These are phyloP conservation scores for Tillandsia leiboldiana DNA, from an alignment of 176 grass and related monocot genomes.

Conservation along the genomic window DNA sequence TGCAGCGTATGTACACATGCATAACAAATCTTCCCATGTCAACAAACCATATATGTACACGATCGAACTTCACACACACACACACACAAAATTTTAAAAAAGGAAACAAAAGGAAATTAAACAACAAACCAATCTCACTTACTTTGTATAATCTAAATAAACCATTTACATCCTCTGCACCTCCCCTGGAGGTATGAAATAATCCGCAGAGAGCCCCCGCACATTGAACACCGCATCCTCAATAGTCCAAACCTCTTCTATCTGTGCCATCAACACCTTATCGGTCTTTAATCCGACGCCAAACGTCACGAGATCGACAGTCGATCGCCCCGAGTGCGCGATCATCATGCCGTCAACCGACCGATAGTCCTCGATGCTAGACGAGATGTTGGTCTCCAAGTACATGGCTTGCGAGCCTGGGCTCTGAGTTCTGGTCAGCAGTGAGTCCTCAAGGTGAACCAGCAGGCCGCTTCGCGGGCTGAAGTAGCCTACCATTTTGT, in stretches of 20 bases:
- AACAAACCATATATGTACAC: too few species aligned
- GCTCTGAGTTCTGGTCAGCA: conserved; percentile 25
- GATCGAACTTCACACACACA: too few species aligned
- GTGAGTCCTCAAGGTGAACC: conserved; percentile 34
- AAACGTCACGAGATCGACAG: conserved; percentile 25
- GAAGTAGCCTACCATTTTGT: conserved; percentile 30
- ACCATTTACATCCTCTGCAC: background rate
- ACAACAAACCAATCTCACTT: too few species aligned
- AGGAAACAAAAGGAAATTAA: too few species aligned
- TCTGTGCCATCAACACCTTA: conserved; percentile 10
- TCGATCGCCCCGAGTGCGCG: conserved; percentile 29
- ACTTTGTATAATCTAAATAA: background rate
- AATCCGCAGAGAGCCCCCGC: conserved; percentile 29
- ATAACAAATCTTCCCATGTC: too few species aligned
- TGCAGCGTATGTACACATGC: too few species aligned
- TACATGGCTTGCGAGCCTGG: conserved; percentile 28
- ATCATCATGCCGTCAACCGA: conserved; percentile 23
- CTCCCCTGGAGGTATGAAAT: conserved; percentile 36
- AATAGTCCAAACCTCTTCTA: conserved; percentile 41
- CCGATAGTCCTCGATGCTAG: conserved; percentile 25
- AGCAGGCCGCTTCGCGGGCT: conserved; percentile 39
- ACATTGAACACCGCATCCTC: conserved; percentile 44
- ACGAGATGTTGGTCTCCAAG: conserved; percentile 43
- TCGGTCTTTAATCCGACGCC: conserved; percentile 12
- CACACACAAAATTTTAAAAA: too few species aligned